phyloP scores from a whole-genome alignment of 768 basidiomycete species.

The Pleurotus eryngii region DNA sequence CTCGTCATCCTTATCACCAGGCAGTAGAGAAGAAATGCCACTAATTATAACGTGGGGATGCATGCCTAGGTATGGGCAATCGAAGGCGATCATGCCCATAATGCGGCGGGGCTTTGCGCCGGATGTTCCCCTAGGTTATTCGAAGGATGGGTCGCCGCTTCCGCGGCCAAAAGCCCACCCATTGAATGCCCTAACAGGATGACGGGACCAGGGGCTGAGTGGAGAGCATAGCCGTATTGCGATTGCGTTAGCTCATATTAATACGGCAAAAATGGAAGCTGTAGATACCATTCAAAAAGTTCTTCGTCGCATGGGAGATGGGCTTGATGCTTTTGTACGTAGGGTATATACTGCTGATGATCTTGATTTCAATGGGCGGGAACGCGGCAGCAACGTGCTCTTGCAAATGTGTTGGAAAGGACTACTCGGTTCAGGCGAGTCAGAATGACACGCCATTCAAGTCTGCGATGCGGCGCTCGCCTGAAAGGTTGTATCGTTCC shows the following conservation, averaged over 20 bases:
- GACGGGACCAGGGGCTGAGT: constrained; percentile 55
- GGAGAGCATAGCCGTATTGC: constrained; percentile 36
- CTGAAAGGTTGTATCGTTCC: constrained; percentile 60
- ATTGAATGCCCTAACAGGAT: constrained; percentile 58
- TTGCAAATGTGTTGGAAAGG: constrained; percentile 56
- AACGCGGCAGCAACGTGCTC: constrained; percentile 32
- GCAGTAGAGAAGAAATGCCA: constrained; percentile 53
- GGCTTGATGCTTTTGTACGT: constrained; percentile 59
- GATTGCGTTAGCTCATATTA: constrained; percentile 5
- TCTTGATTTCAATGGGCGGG: constrained; percentile 32
- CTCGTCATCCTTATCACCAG: constrained; percentile 25
- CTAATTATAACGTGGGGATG: constrained; percentile 59
- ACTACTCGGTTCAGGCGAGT: constrained; percentile 23
- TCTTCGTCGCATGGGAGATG: constrained; percentile 44
- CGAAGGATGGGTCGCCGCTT: constrained; percentile 44
- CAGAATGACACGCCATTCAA: not conserved
- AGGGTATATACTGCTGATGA: constrained; percentile 52
- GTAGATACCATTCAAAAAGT: constrained; percentile 51
- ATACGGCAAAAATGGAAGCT: constrained; percentile 5
- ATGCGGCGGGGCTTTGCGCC: constrained; percentile 38
- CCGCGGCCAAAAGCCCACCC: constrained; percentile 58
- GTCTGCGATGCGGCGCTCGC: constrained; percentile 21
- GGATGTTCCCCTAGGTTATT: constrained; percentile 26
- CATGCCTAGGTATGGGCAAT: constrained; percentile 59
- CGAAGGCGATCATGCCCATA: constrained; percentile 53